phyloP scores from a whole-genome alignment of 805 yeast genomes.

The Maudiozyma serrabonitensis region DNA sequence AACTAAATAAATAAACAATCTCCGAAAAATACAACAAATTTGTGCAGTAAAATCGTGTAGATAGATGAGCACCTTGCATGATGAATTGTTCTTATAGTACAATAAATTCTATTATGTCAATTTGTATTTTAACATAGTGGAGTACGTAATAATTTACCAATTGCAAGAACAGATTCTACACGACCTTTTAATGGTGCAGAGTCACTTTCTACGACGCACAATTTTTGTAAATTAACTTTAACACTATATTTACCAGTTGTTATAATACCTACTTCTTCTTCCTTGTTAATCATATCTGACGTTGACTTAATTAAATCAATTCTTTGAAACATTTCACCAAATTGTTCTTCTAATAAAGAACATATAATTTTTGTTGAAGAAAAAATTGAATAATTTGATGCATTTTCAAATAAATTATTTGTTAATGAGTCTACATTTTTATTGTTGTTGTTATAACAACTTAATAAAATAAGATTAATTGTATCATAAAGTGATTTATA shows the following conservation, averaged over 20 bases:
- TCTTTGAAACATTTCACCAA: constrained; percentile 50
- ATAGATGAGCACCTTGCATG: too few species aligned
- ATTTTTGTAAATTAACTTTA: constrained; percentile 44
- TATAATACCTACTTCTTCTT: too few species aligned
- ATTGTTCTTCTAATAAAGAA: constrained; percentile 59
- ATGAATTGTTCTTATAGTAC: too few species aligned
- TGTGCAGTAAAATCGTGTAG: too few species aligned
- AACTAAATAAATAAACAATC: too few species aligned
- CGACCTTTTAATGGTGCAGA: constrained; percentile 67
- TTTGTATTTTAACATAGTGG: constrained; percentile 62
- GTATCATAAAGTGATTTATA: too few species aligned
- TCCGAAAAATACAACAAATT: too few species aligned
- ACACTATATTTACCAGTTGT: constrained; percentile 68
- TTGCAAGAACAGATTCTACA: constrained; percentile 60
- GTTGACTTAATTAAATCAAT: not conserved
- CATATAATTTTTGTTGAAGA: not conserved
- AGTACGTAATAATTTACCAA: constrained; percentile 69
- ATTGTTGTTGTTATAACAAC: constrained; percentile 14
- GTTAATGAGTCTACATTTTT: too few species aligned
- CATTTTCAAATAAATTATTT: too few species aligned
- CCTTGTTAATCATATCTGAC: not conserved
- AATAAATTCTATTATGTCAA: too few species aligned
- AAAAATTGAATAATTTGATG: too few species aligned
- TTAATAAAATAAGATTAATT: too few species aligned
- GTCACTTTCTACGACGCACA: constrained; percentile 53